phyloP scores from a whole-genome alignment of 345 rosid genomes.

The Aquilaria sinensis region DNA sequence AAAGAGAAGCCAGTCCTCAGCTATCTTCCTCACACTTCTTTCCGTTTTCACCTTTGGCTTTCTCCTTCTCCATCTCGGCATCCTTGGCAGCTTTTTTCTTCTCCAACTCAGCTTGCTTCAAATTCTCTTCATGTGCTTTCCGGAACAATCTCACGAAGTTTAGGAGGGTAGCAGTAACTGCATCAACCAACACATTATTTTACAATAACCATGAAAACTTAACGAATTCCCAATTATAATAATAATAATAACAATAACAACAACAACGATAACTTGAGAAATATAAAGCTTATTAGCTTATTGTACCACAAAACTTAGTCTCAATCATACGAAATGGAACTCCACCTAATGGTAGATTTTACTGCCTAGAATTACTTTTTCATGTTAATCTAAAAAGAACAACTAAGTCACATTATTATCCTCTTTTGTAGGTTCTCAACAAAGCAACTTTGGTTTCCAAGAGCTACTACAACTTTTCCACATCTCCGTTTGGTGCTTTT shows the following conservation, averaged over 20 bases:
- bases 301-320: too few relatives aligned
- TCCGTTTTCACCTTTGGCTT: constrained; percentile 63
- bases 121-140: constrained; percentile 91
- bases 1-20: constrained; percentile 20
- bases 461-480: too few relatives aligned
- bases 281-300: too few relatives aligned
- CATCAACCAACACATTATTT: constrained; percentile 17
- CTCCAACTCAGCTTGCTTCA: constrained; percentile 84
- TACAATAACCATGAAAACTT: constrained; percentile 11
- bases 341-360: too few relatives aligned
- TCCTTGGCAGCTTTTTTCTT: constrained; percentile 90
- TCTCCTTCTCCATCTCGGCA: constrained; percentile 91
- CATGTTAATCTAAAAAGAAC: too few relatives aligned
- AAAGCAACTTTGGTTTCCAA: too few relatives aligned
- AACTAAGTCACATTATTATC: too few relatives aligned
- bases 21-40: constrained; percentile 46
- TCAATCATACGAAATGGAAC: too few relatives aligned
- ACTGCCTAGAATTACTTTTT: too few relatives aligned
- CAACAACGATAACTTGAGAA: too few relatives aligned
- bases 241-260: neutral
- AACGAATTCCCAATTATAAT: neutral
- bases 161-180: constrained; percentile 86
- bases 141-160: constrained; percentile 84
- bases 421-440: too few relatives aligned
- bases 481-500: too few relatives aligned